phyloP scores from a whole-genome alignment of 148 eudicot genomes.

The Pharnaceum exiguum region DNA sequence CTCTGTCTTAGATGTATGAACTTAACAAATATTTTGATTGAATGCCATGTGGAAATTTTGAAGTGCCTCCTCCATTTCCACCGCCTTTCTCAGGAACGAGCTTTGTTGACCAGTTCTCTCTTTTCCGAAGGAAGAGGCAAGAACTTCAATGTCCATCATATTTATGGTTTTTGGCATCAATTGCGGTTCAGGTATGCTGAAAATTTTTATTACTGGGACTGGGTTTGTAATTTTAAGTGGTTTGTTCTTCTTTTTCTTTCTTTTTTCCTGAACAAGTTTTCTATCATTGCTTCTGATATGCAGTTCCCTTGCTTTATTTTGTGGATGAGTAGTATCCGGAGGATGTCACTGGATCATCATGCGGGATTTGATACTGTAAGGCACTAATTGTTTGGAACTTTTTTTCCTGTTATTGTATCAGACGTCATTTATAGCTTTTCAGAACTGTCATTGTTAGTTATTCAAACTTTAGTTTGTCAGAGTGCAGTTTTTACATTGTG shows the following conservation, averaged over 20 bases:
- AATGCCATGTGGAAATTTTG: constrained; percentile 42
- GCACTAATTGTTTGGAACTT: neutral
- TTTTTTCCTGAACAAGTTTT: neutral
- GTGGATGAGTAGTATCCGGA: constrained; percentile 62
- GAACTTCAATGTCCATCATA: constrained; percentile 78
- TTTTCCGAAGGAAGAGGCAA: constrained; percentile 51
- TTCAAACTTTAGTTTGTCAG: too few species aligned
- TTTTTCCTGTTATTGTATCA: neutral
- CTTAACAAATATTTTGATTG: constrained; percentile 27
- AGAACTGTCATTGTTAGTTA: too few species aligned
- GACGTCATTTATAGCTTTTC: too few species aligned
- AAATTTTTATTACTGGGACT: neutral
- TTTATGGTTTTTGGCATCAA: constrained; percentile 63
- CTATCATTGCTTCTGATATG: constrained; percentile 24
- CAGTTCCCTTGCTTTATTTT: constrained; percentile 87
- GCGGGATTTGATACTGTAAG: constrained; percentile 91
- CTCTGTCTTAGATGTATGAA: constrained; percentile 3
- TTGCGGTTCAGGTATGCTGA: constrained; percentile 61
- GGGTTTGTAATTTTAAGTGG: neutral
- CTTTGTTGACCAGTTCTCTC: constrained; percentile 43
- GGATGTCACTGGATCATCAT: constrained; percentile 77
- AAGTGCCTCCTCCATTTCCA: constrained; percentile 96
- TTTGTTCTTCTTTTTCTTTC: too few species aligned
- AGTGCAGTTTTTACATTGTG: too few species aligned
- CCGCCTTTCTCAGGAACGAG: constrained; percentile 87